Conservation (phyloP, 345 rosid species). For the Fremontodendron californicum region DNA sequence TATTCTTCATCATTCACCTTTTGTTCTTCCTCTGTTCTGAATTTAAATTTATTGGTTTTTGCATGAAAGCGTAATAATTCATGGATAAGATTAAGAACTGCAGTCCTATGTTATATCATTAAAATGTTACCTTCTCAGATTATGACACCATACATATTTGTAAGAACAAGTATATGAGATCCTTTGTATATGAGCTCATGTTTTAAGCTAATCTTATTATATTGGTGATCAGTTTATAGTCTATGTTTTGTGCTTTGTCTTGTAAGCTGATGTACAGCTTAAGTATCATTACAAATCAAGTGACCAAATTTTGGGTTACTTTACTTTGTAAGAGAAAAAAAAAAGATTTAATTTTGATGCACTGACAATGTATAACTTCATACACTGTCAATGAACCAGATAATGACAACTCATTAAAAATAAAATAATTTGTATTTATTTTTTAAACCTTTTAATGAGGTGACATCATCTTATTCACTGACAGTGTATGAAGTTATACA, state of each 20-base stretch:
- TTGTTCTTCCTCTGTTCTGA: not conserved
- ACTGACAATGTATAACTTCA: too few relatives aligned
- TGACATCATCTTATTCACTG: too few relatives aligned
- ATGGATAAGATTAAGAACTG: constrained; percentile 20
- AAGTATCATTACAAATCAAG: not conserved
- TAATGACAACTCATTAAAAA: too few relatives aligned
- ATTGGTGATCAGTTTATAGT: not conserved
- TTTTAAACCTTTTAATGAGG: too few relatives aligned
- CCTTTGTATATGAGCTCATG: not conserved
- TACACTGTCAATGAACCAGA: too few relatives aligned
- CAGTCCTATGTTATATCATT: constrained; percentile 20
- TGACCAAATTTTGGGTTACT: not conserved
- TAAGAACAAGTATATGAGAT: constrained; percentile 8
- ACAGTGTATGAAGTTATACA: too few relatives aligned
- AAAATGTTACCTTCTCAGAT: constrained; percentile 23
- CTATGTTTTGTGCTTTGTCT: not conserved
- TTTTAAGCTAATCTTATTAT: not conserved
- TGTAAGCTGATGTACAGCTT: not conserved
- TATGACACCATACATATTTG: constrained; percentile 20
- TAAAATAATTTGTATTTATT: too few relatives aligned
- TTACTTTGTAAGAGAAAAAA: too few relatives aligned
- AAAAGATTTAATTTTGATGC: too few relatives aligned
- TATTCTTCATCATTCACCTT: not conserved
- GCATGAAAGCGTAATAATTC: constrained; percentile 22
- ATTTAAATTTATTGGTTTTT: not conserved